Base-by-base conservation (phyloP, 768 basidiomycete genomes). In the Phylloporus scabripes region DNA sequence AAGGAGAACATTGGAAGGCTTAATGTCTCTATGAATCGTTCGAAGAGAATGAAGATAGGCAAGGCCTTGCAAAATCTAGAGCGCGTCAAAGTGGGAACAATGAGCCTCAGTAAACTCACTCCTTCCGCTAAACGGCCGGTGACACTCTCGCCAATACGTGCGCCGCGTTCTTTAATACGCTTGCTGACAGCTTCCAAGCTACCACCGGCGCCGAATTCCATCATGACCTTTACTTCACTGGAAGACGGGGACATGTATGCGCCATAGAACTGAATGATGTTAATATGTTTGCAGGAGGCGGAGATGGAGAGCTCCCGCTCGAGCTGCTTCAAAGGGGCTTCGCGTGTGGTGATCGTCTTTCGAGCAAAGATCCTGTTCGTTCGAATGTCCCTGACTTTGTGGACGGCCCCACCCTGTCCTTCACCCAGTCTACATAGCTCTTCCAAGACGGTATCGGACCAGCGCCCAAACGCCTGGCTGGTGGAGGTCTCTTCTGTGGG, bases 11-110 rank as follows among this genome's bases (percentile, higher is more conserved):
- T 95, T 95, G 17, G 92, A 89, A 18, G 92, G 92, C 62, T 94
- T 95, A 69, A 95, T 92, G 66, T 95, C 92, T 62, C 96, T 79
- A 66, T 99, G 96, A 54, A 99, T 97, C 41, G 93, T 94, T 63
- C 83, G 84, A 70, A 80, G 85, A 40, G 84, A 78, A 68, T 98
- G 92, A 39, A 99, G 79, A 66, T 98, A 98, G 21, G 83, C 80
- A 40, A 99, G 81, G n/a, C 96, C 96, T 68, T 89, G 85, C 38
- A 99, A 71, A 52, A 91, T 78, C 88, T 92, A 62, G 38, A 36
- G 26, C 29, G 50, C 11, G 40, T 61, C 50, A 56, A 48, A 45
- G 18, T 14, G 18, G 12, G 28, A 42, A 31, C 15, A 38, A 31
- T 14, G 21, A n/a, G 33, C 17, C 23, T 17, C 44, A 49, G 45